A percentile compares a stretch with the other conserved stretches of the same genome.
These are phyloP conservation scores for Entelexis sorbosivorans DNA, from an alignment of 1,139 yeast genomes.

Conservation along the genomic window DNA sequence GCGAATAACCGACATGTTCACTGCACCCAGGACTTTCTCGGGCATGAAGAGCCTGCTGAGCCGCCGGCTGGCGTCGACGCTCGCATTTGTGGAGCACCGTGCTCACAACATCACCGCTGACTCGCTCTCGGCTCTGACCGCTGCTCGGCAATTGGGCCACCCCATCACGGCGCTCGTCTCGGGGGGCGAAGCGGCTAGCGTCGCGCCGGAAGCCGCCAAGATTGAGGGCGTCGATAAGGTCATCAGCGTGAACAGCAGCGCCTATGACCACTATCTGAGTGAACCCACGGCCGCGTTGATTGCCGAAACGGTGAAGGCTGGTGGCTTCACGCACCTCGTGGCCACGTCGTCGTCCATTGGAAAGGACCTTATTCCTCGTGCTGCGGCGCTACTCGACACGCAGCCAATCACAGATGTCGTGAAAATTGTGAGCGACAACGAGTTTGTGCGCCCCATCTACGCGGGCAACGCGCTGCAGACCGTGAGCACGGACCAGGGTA, in stretches of 20 bases:
- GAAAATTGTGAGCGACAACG: constrained; percentile 51
- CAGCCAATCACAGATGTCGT: constrained; percentile 82
- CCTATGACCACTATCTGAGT: constrained; percentile 34
- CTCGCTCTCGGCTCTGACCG: constrained; percentile 41
- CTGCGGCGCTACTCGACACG: constrained; percentile 71
- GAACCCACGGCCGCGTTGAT: constrained; percentile 32
- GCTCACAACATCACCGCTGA: constrained; percentile 50
- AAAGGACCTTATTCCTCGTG: constrained; percentile 74
- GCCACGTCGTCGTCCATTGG: constrained; percentile 81
- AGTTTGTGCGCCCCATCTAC: constrained; percentile 86
- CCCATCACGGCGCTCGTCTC: constrained; percentile 36
- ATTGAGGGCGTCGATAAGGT: constrained; percentile 34
- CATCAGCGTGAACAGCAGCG: constrained; percentile 30
- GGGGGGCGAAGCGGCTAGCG: constrained; percentile 31
- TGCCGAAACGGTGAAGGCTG: constrained; percentile 34
- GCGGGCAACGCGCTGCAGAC: constrained; percentile 93
- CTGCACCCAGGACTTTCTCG: background rate
- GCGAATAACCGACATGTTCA: background rate
- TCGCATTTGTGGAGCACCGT: constrained; percentile 60
- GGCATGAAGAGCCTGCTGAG: background rate
- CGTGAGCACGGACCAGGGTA: constrained; percentile 56
- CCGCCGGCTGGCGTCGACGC: constrained; percentile 42
- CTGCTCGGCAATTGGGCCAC: constrained; percentile 32
- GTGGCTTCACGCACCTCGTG: constrained; percentile 57
- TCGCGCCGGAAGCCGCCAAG: constrained; percentile 31